Conservation (phyloP, 371 early-diverging fungal genomes). For the Furculomyces boomerangus region DNA sequence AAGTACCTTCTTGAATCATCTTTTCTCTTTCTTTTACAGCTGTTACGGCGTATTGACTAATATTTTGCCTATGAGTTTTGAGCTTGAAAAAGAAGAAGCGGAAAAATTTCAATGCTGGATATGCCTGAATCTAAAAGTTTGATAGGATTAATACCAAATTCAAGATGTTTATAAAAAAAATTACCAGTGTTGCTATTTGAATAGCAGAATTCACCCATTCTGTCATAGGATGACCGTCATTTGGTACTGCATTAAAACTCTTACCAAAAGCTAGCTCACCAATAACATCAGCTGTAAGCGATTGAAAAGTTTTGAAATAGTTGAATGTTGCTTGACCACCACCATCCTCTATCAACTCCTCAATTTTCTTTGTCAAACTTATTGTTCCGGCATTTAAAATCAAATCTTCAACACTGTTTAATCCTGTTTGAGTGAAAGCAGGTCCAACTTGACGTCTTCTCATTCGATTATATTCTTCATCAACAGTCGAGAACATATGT, state of each 20-base stretch:
- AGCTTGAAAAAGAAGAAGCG: not conserved
- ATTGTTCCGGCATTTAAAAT: not conserved
- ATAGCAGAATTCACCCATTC: not conserved
- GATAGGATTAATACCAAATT: not conserved
- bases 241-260: slow-evolving; percentile 3
- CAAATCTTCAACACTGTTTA: not conserved
- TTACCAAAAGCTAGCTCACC: slow-evolving; percentile 16
- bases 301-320: slow-evolving; percentile 11
- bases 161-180: no score
- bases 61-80: not conserved
- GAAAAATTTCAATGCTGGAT: not conserved
- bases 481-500: slow-evolving; percentile 9
- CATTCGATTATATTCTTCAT: slow-evolving; percentile 11
- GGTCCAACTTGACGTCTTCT: slow-evolving; percentile 6
- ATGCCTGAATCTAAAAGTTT: not conserved
- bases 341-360: not conserved
- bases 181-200: not conserved
- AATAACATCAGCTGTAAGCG: slow-evolving; percentile 12
- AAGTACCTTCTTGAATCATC: not conserved
- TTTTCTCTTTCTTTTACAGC: not conserved
- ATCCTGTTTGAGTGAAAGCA: not conserved
- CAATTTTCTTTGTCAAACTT: not conserved
- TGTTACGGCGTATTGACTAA: not conserved
- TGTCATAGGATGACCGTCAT: not conserved
- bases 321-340: slow-evolving; percentile 5